Conservation (phyloP, 2,329 filamentous ascomycete genomes). For the Cytospora leucostoma region DNA sequence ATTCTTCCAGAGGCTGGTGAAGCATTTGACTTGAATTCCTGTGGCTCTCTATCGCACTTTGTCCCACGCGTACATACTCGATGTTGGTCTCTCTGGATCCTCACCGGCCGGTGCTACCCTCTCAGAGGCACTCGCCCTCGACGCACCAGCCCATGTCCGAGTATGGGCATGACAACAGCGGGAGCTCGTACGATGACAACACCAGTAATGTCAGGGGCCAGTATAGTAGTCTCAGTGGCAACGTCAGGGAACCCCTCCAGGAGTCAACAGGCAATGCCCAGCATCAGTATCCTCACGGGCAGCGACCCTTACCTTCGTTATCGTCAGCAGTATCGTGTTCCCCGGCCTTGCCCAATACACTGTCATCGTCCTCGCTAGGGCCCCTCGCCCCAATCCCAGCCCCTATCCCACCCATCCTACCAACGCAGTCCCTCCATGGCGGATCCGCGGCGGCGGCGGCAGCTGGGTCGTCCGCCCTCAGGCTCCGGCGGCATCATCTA, state of each 20-base stretch:
- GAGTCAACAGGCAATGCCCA: constrained; percentile 57
- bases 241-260: constrained; percentile 48
- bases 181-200: constrained; percentile 11
- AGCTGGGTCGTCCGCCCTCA: constrained; percentile 27
- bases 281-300: constrained; percentile 31
- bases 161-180: constrained; percentile 11
- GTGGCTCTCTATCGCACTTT: constrained; percentile 24
- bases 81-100: constrained; percentile 44
- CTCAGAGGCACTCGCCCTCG: constrained; percentile 52
- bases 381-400: constrained; percentile 43
- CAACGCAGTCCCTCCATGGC: constrained; percentile 48
- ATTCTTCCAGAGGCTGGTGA: constrained; percentile 1
- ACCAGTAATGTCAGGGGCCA: constrained; percentile 1
- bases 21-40: constrained; percentile 33
- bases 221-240: background rate
- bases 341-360: constrained; percentile 20
- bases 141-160: constrained; percentile 25
- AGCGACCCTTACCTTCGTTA: constrained; percentile 22
- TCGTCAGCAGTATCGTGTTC: constrained; percentile 22
- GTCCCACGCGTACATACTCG: constrained; percentile 23
- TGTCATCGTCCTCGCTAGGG: constrained; percentile 1
- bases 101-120: constrained; percentile 50
- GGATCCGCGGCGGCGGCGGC: constrained; percentile 5
- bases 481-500: constrained; percentile 37
- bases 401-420: constrained; percentile 48